phyloP scores from a whole-genome alignment of 2,329 filamentous ascomycete species.

The Colletotrichum viniferum region DNA sequence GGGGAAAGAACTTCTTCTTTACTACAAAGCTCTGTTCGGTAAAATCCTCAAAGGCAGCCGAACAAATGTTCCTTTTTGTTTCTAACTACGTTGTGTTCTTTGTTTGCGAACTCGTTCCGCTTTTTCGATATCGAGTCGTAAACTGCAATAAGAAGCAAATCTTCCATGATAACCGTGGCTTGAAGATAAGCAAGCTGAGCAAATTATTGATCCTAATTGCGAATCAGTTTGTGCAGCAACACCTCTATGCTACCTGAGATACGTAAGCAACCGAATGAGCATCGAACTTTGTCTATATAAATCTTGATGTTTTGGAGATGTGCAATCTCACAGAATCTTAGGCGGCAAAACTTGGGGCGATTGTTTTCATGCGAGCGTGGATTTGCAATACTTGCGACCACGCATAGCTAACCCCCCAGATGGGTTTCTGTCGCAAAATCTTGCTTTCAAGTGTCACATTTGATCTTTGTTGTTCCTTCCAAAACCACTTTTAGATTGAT shows the following conservation, averaged over 20 bases:
- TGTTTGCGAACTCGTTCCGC: accelerated
- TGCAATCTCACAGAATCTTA: background rate
- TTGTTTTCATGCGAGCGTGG: background rate
- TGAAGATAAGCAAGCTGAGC: too few species aligned
- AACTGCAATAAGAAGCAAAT: too few species aligned
- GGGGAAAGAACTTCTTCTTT: background rate
- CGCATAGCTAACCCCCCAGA: background rate
- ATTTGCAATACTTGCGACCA: background rate
- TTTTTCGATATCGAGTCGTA: too few species aligned
- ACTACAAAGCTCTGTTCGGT: background rate
- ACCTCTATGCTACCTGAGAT: background rate
- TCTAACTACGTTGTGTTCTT: background rate
- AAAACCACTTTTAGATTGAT: background rate
- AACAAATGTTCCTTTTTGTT: background rate
- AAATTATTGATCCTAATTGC: too few species aligned
- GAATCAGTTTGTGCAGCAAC: too few species aligned
- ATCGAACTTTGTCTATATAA: background rate
- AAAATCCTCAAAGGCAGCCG: accelerated
- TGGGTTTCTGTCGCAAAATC: background rate
- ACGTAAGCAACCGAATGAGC: background rate
- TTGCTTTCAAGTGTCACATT: background rate
- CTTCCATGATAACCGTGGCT: too few species aligned
- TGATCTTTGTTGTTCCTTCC: background rate
- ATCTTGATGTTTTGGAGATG: background rate
- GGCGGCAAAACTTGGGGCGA: background rate